Evolutionary conservation across 2,329 filamentous ascomycete species (phyloP), one percentile per base, ranked within the genome.

Genomic region (Aspergillus brunneoviolaceus): DNA sequence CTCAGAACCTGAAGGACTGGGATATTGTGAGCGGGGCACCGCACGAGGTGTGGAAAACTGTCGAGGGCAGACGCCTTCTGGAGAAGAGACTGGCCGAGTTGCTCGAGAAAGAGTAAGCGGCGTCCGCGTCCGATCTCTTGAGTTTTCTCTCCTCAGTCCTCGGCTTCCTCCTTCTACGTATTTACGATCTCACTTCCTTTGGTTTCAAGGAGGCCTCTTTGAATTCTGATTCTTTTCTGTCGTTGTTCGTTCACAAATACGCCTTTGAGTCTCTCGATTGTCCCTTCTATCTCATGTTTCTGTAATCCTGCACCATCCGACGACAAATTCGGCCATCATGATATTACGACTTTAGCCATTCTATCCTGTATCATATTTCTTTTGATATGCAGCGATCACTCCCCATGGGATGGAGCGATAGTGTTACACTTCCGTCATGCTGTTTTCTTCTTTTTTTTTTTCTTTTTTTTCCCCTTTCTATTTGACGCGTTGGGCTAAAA

Each of bases 11-110:
- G 55, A 75, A 90, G 59, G 81, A 84, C 45, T 99, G 94, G 93
- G 92, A 96, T 74, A 85, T 96, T 55, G 91, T 97, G 11, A 86
- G 90, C 59, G 85, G 88, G 63, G 92, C 93, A 3, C 90, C 92
- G 5, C 91, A 96, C 74, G 85, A 93, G 72, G 89, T 98, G 0
- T 99, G 95, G 95, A 80, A 79, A 67, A 91, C 88, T 3, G 74
- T 82, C 2, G 84, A 92, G 51, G 94, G 94, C 0, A 82, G 91
- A 57, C 77, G 86, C 55, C 77, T 87, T 51, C 88, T 98, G 75
- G 93, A 96, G 80, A 90, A 89, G 81, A 85, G 91, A 67, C 77
- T 98, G 69, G 83, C 80, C 63, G 81, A 92, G 72, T 72, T 97
- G 63, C 85, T 94, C 49, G 64, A 61, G 56, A 61, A 52, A 58